Conservation (phyloP, 306 rosid genomes). For the Myrica gale region DNA sequence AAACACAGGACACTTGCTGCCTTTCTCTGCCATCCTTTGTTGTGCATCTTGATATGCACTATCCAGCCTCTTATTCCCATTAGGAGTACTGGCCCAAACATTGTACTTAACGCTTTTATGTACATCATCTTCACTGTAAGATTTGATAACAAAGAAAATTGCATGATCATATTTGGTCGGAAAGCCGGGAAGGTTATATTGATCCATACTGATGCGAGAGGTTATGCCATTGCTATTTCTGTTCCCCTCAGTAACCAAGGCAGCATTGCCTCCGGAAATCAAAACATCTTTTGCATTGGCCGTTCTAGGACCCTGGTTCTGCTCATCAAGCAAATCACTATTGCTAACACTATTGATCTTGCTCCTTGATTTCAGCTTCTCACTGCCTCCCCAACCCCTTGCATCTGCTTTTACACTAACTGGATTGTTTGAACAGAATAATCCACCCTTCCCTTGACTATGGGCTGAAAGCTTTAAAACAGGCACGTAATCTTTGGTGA, state of each 20-base stretch:
- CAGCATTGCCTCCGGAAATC: conserved; percentile 37
- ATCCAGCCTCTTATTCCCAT: conserved; percentile 74
- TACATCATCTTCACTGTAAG: conserved; percentile 85
- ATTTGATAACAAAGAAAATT: conserved; percentile 72
- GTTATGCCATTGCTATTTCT: conserved; percentile 27
- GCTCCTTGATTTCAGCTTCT: conserved; percentile 57
- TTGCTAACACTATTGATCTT: conserved; percentile 38
- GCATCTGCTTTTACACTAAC: conserved; percentile 42
- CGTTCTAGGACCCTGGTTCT: conserved; percentile 60
- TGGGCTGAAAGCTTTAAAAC: conserved; percentile 46
- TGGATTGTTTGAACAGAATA: conserved; percentile 47
- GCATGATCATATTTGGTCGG: conserved; percentile 66
- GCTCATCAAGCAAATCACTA: conserved; percentile 39
- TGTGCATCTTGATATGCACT: conserved; percentile 59
- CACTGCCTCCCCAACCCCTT: conserved; percentile 57
- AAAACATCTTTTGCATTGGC: conserved; percentile 37
- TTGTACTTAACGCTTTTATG: conserved; percentile 86
- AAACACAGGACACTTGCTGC: conserved; percentile 66
- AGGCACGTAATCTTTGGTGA: conserved; percentile 44
- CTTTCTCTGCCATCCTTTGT: conserved; percentile 44
- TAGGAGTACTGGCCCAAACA: conserved; percentile 89
- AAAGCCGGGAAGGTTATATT: conserved; percentile 70
- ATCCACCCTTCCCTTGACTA: conserved; percentile 59
- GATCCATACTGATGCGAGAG: conserved; percentile 43
- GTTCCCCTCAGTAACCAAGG: conserved; percentile 30